Base-by-base conservation (phyloP, 768 basidiomycete species). In the Nevesoporus exiguus region DNA sequence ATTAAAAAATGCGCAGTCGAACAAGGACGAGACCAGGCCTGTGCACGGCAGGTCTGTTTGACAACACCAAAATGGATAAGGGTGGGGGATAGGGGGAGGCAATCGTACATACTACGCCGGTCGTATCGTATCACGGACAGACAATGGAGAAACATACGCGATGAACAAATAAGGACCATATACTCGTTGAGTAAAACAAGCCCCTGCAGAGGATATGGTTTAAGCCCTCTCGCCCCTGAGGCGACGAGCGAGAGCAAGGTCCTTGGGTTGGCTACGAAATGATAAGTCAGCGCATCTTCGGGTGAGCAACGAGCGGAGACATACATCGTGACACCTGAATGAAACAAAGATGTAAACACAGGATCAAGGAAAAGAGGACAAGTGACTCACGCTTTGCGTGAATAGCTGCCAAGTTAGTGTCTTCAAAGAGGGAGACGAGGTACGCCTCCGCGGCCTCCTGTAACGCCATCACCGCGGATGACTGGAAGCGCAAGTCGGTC, bases 401-500 rank as follows among this genome's bases (percentile, higher is more conserved):
- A 71, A 92, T 92, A 52, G 90, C 90, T 61, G 90, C 90, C 82
- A 93, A 84, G 78, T 91, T 91, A 56, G 89, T 91, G 77, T 91
- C 89, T 64, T 91, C 89, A 64, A 91, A 91, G 69, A 91, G 80
- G 24, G 86, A 89, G 65, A 90, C 88, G 54, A 90, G 87, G 75
- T 90, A 90, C 25, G 87, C 88, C 78, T 95, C 93, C 47, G 90
- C 88, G 46, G 91, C 93, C 72, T 95, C 93, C 76, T 95, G 92
- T 56, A 94, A 81, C 44, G 93, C 93, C 83, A 91, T 90, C 61
- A 95, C 90, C 34, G 92, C 93, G 24, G 93, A 95, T 3, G 91
- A 93, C 74, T 96, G 93, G 91, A 95, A 95, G 66, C 93, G 91
- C 59, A 96, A 76, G 71, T 91, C 88, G 62, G 90, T 91, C 89